Conservation (phyloP, 441 rosid genomes). For the Erysimum pusillum region DNA sequence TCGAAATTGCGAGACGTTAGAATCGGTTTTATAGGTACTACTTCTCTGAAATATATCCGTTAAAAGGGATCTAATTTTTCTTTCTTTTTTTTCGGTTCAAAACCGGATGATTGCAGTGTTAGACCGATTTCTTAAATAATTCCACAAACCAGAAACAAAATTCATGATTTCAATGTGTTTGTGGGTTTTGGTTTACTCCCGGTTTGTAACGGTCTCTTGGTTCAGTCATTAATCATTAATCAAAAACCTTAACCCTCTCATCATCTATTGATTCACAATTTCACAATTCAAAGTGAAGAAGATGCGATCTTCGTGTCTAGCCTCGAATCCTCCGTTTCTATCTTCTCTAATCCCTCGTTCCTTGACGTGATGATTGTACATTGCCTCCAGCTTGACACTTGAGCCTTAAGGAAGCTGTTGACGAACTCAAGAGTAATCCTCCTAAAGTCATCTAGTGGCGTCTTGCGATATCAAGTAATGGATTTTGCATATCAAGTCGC, state of each 20-base stretch:
- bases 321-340: conserved; percentile 43
- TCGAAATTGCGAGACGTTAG: too few species aligned
- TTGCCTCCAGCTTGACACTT: conserved; percentile 85
- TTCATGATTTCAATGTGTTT: background rate
- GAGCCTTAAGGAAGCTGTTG: conserved; percentile 68
- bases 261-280: conserved; percentile 12
- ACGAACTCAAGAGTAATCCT: conserved; percentile 70
- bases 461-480: conserved; percentile 77
- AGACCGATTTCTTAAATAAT: background rate
- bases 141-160: background rate
- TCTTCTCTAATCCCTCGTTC: conserved; percentile 38
- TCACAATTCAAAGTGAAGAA: background rate
- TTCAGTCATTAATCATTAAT: background rate
- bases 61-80: too few species aligned
- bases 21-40: too few species aligned
- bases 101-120: too few species aligned
- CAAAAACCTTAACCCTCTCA: background rate
- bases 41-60: too few species aligned
- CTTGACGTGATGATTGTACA: too few species aligned
- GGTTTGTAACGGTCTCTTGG: conserved; percentile 6
- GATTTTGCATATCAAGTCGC: background rate
- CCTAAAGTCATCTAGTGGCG: conserved; percentile 63
- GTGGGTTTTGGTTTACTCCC: background rate
- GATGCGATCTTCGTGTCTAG: conserved; percentile 36
- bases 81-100: too few species aligned